Base-by-base conservation (phyloP, 495 filamentous ascomycete species). In the Penicillium verhagenii region DNA sequence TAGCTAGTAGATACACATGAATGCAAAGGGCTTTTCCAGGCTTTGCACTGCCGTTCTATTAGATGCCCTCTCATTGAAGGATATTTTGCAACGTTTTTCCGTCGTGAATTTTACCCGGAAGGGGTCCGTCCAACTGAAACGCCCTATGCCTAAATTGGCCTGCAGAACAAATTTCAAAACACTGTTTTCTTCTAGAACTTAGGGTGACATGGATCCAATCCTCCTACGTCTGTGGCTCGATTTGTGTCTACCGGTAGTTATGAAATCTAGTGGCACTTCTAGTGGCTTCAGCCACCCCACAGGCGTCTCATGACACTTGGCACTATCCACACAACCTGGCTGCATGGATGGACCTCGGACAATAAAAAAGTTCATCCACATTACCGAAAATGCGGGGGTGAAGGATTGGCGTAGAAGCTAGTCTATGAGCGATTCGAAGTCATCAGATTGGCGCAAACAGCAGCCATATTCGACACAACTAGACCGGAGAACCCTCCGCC, bases 51-150 rank as follows among this genome's bases (percentile, higher is more conserved):
- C 3, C 10, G 18, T 21, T 42, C 18, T 21, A 1, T 3, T 21
- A 21, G 10, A 6, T 11, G 38, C 21, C 16, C 1, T 42, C 52
- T 55, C 35, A 61, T 61, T 64, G 57, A 62, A 53, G 56, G 56
- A 62, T 26, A 44, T 53, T 56, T n/a, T 52, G 9, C 11, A 21
- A 19, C 13, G 21, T 42, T 47, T 31, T 13, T 56, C 50, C 48
- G 40, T 16, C 23, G 21, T 7, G 14, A 59, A 59, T 50, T 31
- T 50, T 55, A 50, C 31, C 54, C 20, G 10, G 10, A 45, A 55
- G 57, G 54, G 57, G 49, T 42, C 24, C 47, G 20, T 52, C 40
- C 56, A 53, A 28, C 56, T 65, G 62, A 65, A 65, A 65, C 62
- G 47, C 47, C 35, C 42, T 47, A 52, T 56, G n/a, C 53, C 62